Percentiles rank a stretch among this genome's conserved stretches.
phyloP scores from a whole-genome alignment of 352 stramenopile genomes.

The Bremia lactucae region DNA sequence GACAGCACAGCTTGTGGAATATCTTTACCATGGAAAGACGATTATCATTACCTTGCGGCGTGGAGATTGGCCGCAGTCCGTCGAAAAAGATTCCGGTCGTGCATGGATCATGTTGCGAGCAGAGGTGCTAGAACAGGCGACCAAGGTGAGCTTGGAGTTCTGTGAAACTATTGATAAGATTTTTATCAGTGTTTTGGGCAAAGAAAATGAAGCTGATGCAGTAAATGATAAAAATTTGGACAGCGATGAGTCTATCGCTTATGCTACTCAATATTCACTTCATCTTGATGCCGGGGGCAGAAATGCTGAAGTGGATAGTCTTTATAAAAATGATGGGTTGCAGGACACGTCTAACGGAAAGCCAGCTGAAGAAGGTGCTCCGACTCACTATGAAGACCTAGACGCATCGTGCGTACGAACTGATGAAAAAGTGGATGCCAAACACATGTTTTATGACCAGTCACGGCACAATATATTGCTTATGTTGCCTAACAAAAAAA shows the following conservation, averaged over 20 bases:
- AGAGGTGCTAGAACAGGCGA: no score
- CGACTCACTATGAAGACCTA: neutral
- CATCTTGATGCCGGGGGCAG: neutral
- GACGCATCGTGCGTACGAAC: neutral
- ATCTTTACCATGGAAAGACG: no score
- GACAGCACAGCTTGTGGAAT: no score
- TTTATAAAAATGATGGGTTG: neutral
- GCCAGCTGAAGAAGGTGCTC: neutral
- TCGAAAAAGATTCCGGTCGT: no score
- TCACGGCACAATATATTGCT: neutral
- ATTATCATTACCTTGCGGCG: no score
- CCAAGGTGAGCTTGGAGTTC: no score
- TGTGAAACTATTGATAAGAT: slow-evolving; percentile 2
- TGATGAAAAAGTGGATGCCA: neutral
- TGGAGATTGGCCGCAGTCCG: no score
- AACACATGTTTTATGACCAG: neutral
- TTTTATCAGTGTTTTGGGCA: no score
- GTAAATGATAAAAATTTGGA: neutral
- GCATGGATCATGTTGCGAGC: no score
- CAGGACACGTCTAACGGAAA: neutral
- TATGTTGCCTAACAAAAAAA: neutral
- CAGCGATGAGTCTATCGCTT: neutral
- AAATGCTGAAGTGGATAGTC: neutral
- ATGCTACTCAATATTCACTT: neutral
- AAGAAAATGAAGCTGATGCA: neutral